Evolutionary conservation across 179 eudicot genomes (phyloP).

Genomic region (Heliamphora ciliata): DNA sequence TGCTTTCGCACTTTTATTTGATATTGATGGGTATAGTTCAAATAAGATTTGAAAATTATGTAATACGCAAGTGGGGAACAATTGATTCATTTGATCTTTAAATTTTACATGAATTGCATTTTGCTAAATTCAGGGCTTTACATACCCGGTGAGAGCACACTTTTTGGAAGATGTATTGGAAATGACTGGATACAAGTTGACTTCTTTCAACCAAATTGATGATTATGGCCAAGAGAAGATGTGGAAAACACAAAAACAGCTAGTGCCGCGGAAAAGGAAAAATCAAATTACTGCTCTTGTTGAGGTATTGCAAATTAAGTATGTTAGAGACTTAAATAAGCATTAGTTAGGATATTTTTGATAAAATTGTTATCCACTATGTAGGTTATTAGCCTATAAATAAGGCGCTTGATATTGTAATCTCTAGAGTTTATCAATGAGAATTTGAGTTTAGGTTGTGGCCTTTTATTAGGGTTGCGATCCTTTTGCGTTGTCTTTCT

Average conservation of each 20-base stretch:
- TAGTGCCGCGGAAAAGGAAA: constrained; percentile 77
- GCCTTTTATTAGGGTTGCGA: too few relatives aligned
- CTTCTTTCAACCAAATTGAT: constrained; percentile 92
- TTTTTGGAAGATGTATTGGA: constrained; percentile 93
- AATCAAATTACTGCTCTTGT: constrained; percentile 88
- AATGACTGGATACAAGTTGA: constrained; percentile 83
- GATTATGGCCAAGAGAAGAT: constrained; percentile 98
- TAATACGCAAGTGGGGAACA: not conserved
- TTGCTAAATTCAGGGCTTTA: constrained; percentile 62
- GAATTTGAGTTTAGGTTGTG: too few relatives aligned
- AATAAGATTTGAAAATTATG: not conserved
- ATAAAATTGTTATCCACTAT: too few relatives aligned
- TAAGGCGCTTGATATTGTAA: too few relatives aligned
- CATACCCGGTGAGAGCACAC: constrained; percentile 81
- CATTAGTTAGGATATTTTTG: too few relatives aligned
- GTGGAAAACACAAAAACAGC: constrained; percentile 93
- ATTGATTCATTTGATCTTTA: not conserved
- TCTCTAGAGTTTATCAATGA: too few relatives aligned
- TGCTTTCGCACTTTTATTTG: not conserved
- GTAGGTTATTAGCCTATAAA: too few relatives aligned
- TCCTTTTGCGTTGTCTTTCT: too few relatives aligned
- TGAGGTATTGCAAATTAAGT: constrained; percentile 47
- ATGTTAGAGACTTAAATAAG: too few relatives aligned
- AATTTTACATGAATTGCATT: not conserved
- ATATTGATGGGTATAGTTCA: not conserved